Evolutionary conservation across 2,329 filamentous ascomycete genomes (phyloP).

Genomic region (Plenodomus biglobosus): DNA sequence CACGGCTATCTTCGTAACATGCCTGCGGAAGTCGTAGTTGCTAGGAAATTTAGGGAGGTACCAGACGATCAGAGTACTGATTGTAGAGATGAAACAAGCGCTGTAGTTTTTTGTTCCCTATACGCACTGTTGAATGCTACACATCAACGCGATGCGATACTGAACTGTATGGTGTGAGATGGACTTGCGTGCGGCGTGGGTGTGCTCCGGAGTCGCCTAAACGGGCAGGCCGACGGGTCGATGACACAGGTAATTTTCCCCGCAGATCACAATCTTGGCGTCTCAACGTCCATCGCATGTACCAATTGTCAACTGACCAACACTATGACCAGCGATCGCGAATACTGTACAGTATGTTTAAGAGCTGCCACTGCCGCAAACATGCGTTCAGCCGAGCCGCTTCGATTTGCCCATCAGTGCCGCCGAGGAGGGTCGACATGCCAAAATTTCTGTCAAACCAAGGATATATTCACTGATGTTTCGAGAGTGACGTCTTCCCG

Average conservation of each 20-base stretch:
- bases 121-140: too few species aligned
- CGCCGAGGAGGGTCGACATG: neutral
- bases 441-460: neutral
- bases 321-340: neutral
- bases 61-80: neutral
- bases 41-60: neutral
- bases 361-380: neutral
- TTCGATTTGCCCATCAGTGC: neutral
- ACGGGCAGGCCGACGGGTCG: neutral
- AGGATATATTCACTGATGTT: neutral
- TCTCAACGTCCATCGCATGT: neutral
- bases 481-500: constrained; percentile 16
- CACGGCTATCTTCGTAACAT: neutral
- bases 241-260: neutral
- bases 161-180: neutral
- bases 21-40: neutral
- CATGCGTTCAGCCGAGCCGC: neutral
- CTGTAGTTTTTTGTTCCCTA: too few species aligned
- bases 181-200: neutral
- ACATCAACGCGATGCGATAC: neutral
- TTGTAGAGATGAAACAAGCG: neutral
- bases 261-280: neutral
- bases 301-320: neutral
- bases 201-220: neutral
- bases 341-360: neutral